phyloP scores from a whole-genome alignment of 345 rosid genomes.

The Salix suchowensis region DNA sequence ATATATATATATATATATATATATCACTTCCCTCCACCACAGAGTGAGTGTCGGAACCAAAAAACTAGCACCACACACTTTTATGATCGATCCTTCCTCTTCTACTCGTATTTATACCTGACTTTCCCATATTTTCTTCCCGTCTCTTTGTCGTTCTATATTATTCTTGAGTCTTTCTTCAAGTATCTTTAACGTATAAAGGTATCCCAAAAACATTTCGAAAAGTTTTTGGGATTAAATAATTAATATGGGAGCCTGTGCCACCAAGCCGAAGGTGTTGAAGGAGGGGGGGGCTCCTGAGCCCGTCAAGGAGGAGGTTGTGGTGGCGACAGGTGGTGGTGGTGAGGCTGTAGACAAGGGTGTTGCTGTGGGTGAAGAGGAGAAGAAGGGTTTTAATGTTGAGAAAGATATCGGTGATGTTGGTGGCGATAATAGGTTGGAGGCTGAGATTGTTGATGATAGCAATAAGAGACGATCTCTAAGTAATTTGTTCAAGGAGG shows the following conservation, averaged over 20 bases:
- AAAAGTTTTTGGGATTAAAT: not conserved
- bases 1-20: not conserved
- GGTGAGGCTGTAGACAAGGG: not conserved
- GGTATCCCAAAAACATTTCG: not conserved
- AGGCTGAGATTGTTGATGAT: slow-evolving; percentile 23
- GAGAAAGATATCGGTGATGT: slow-evolving; percentile 11
- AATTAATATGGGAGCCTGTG: slow-evolving; percentile 25
- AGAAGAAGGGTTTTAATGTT: slow-evolving; percentile 22
- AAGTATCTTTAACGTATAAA: not conserved
- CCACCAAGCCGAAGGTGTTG: slow-evolving; percentile 45
- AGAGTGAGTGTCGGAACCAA: slow-evolving; percentile 31
- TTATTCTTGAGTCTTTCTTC: not conserved
- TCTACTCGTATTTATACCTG: too few species aligned
- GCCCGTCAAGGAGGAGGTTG: slow-evolving; percentile 8
- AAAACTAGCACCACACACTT: not conserved
- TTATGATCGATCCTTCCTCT: not conserved
- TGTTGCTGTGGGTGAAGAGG: slow-evolving; percentile 15
- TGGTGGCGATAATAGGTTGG: slow-evolving; percentile 5
- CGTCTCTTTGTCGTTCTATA: not conserved
- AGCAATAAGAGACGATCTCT: slow-evolving; percentile 33
- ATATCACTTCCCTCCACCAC: slow-evolving; percentile 4
- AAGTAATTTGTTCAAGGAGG: slow-evolving; percentile 40
- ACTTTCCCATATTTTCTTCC: not conserved
- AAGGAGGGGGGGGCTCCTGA: slow-evolving; percentile 29
- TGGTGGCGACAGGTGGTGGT: slow-evolving; percentile 7